Evolutionary conservation across 176 grass and related monocot genomes (phyloP).

Genomic region (Saccharum spontaneum): DNA sequence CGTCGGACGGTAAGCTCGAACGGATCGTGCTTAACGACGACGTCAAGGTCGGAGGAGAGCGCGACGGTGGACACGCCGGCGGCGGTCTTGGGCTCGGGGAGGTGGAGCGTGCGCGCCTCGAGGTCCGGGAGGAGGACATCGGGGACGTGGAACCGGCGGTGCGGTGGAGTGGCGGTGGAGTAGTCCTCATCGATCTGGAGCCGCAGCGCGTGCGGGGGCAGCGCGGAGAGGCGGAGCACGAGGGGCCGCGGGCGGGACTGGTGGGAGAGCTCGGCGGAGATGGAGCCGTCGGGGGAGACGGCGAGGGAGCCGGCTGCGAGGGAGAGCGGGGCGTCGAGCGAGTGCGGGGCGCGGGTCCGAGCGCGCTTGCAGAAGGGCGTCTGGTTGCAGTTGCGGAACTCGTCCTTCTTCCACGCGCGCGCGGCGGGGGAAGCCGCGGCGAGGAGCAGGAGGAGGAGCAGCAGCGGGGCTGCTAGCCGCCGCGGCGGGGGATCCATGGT

Average conservation of each 20-base stretch:
- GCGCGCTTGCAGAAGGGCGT: constrained; percentile 96
- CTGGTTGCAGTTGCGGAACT: constrained; percentile 89
- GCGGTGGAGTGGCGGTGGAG: constrained; percentile 33
- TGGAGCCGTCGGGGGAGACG: constrained; percentile 47
- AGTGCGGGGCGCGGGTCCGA: constrained; percentile 61
- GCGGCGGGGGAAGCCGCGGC: constrained; percentile 17
- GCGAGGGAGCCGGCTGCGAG: constrained; percentile 44
- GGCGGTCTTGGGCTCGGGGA: constrained; percentile 40
- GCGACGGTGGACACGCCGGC: constrained; percentile 54
- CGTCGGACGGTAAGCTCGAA: constrained; percentile 70
- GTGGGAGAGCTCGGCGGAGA: constrained; percentile 57
- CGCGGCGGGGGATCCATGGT: constrained; percentile 44
- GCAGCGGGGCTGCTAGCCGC: constrained; percentile 2
- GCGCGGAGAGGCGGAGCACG: constrained; percentile 72
- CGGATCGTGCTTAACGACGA: constrained; percentile 63
- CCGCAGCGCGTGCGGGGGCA: constrained; percentile 55
- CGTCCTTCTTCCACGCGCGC: constrained; percentile 90
- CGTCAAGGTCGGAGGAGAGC: constrained; percentile 64
- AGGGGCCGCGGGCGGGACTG: constrained; percentile 48
- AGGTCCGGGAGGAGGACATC: constrained; percentile 75
- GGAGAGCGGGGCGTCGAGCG: constrained; percentile 52
- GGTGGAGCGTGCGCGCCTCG: constrained; percentile 54
- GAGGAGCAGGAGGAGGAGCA: constrained; percentile 30
- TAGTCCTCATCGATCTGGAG: constrained; percentile 90
- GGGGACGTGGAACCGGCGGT: constrained; percentile 78